Conservation (phyloP, 2,329 filamentous ascomycete species). For the Lachnellula suecica region DNA sequence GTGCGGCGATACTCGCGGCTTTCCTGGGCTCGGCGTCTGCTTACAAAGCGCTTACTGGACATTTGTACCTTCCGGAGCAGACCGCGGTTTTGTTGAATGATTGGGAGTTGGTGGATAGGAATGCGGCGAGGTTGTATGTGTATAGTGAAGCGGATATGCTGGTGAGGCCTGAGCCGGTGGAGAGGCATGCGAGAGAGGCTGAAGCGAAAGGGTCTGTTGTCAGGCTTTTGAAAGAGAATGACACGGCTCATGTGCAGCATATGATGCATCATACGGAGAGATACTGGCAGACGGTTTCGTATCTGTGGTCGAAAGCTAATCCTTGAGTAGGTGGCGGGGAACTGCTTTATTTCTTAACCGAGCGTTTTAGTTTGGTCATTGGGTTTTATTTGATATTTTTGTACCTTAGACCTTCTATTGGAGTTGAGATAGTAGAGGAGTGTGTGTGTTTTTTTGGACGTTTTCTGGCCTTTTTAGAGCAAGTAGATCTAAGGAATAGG, state of each 20-base stretch:
- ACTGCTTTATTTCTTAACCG: too few relatives aligned
- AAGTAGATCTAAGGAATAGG: too few relatives aligned
- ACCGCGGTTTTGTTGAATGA: conserved; percentile 12
- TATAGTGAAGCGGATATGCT: conserved; percentile 21
- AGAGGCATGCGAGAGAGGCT: conserved; percentile 18
- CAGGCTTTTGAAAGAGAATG: conserved; percentile 10
- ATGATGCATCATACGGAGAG: conserved; percentile 16
- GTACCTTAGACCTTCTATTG: too few relatives aligned
- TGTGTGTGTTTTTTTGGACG: too few relatives aligned
- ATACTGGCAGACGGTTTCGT: conserved; percentile 18
- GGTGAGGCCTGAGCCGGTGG: conserved; percentile 13
- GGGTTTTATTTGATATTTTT: too few relatives aligned
- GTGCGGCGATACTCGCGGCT: neutral
- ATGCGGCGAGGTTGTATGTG: conserved; percentile 22
- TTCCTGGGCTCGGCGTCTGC: neutral
- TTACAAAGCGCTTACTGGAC: conserved; percentile 2
- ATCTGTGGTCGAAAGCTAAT: conserved; percentile 8
- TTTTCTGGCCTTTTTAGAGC: too few relatives aligned
- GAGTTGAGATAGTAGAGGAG: too few relatives aligned
- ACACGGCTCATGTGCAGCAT: conserved; percentile 20
- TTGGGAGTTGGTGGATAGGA: conserved; percentile 10
- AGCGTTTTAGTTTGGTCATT: too few relatives aligned
- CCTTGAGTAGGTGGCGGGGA: too few relatives aligned
- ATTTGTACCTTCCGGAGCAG: conserved; percentile 4
- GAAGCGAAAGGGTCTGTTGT: conserved; percentile 10